Evolutionary conservation across 2,329 filamentous ascomycete species (phyloP), one percentile per base, ranked within the genome.

Genomic region (Xylariaceae sp.): DNA sequence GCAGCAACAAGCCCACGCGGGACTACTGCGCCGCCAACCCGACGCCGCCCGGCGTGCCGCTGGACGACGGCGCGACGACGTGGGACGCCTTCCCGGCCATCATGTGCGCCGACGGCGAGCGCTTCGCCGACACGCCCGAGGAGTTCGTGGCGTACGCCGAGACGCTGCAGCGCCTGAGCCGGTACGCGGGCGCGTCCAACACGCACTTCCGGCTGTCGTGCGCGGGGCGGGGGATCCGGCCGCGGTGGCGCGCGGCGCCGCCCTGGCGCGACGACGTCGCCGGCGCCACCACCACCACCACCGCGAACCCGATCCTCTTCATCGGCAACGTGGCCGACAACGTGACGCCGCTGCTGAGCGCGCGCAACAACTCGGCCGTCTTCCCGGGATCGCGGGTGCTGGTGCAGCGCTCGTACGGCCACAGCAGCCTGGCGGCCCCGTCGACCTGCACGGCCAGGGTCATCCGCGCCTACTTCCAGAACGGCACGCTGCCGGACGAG

Each of bases 321-420:
- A n/a, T 61, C 13, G 52, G 50, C 19, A 61, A 61, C 30, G 49
- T 41, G 18, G 53, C 52, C 12, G 58, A 60, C 30, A 60, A 60
- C 23, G 47, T 60, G 10, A 46, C 56, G 6, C 57, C 58, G 0
- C 43, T 57, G 5, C 33, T 51, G 9, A 56, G 52, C 23, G 56
- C 57, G 0, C 35, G 35, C 2, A 46, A 45, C 14, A 59, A 59
- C 28, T 46, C 55, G 2, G 35, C 39, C 4, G 46, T 59, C 0
- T 73, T 72, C 32, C 57, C 57, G 0, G 60, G 58, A 11, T 70
- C 67, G 0, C 57, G 60, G 1, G 52, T 74, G 5, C 47, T 74
- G 17, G 56, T 64, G 10, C 67, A 71, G 43, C 65, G 72, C 28
- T 64, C 64, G 1, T 72, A 67, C 25, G 70, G 70, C 4, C 75